Conservation (phyloP, 1,284 basidiomycete species). For the Hymenochaete sp. region DNA sequence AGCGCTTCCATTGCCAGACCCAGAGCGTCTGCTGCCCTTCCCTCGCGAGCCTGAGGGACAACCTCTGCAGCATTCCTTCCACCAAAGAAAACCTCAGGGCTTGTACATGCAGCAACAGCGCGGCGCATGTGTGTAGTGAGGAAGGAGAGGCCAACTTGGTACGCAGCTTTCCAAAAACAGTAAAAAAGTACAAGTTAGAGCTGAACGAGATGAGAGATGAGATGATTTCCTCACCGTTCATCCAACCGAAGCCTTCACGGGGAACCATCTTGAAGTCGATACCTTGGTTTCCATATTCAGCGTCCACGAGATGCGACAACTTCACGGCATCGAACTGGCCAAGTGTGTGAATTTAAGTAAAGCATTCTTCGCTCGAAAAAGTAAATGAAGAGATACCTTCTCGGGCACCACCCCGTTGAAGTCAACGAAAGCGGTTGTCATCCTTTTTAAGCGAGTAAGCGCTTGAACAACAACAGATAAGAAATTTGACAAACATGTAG, state of each 20-base stretch:
- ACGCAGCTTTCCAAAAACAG: constrained; percentile 53
- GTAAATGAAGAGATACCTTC: constrained; percentile 50
- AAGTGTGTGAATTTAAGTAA: background rate
- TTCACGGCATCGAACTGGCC: constrained; percentile 88
- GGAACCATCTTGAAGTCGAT: constrained; percentile 95
- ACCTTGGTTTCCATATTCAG: constrained; percentile 98
- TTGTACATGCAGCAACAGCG: constrained; percentile 87
- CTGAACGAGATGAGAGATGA: background rate
- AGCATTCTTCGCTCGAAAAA: background rate
- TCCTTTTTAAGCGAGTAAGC: constrained; percentile 38
- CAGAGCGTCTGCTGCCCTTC: constrained; percentile 46
- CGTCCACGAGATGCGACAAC: constrained; percentile 90
- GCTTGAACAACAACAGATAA: constrained; percentile 8
- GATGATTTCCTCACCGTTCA: constrained; percentile 57
- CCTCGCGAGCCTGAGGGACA: constrained; percentile 32
- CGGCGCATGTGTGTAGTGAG: constrained; percentile 90
- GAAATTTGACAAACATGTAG: constrained; percentile 65
- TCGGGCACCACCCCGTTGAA: constrained; percentile 97
- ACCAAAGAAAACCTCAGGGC: constrained; percentile 84
- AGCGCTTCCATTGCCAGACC: constrained; percentile 64
- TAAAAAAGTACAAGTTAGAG: background rate
- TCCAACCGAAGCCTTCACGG: constrained; percentile 96
- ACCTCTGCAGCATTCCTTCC: constrained; percentile 32
- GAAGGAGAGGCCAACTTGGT: constrained; percentile 93
- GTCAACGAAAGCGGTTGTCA: constrained; percentile 88